A percentile compares a stretch with the other conserved stretches of the same genome.
phyloP scores from a whole-genome alignment of 2,329 filamentous ascomycete genomes.

The Cytospora leucostoma region DNA sequence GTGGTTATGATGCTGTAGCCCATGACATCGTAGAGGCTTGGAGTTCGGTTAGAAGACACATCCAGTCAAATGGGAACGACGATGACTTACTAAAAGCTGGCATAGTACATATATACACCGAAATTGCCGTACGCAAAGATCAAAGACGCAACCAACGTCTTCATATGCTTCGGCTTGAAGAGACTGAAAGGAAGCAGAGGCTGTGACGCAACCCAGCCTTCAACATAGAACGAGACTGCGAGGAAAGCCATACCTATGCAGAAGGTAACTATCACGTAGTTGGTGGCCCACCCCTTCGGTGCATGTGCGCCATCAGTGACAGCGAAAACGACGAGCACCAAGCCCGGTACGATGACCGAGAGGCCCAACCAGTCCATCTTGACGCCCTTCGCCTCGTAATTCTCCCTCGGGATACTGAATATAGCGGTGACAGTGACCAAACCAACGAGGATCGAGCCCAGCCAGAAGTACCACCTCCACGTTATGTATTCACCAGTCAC shows the following conservation, averaged over 20 bases:
- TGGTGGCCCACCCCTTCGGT: constrained; percentile 68
- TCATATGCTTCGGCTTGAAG: constrained; percentile 71
- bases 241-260: constrained; percentile 64
- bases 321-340: constrained; percentile 72
- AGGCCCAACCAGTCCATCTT: constrained; percentile 71
- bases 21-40: constrained; percentile 62
- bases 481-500: constrained; percentile 58
- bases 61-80: constrained; percentile 42
- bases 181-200: constrained; percentile 71
- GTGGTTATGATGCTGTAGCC: constrained; percentile 60
- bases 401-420: constrained; percentile 42
- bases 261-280: constrained; percentile 69
- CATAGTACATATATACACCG: constrained; percentile 69
- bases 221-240: constrained; percentile 64
- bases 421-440: constrained; percentile 49
- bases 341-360: constrained; percentile 60
- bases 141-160: constrained; percentile 59
- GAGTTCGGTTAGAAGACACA: constrained; percentile 47
- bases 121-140: constrained; percentile 70
- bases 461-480: constrained; percentile 73
- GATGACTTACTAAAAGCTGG: constrained; percentile 62
- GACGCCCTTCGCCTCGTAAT: constrained; percentile 31
- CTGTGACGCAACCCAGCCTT: constrained; percentile 68
- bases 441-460: constrained; percentile 52
- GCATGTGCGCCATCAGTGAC: constrained; percentile 74